These are phyloP conservation scores for Plasmodium chabaudi DNA, from an alignment of 169 alveolate genomes.

Conservation along the genomic window DNA sequence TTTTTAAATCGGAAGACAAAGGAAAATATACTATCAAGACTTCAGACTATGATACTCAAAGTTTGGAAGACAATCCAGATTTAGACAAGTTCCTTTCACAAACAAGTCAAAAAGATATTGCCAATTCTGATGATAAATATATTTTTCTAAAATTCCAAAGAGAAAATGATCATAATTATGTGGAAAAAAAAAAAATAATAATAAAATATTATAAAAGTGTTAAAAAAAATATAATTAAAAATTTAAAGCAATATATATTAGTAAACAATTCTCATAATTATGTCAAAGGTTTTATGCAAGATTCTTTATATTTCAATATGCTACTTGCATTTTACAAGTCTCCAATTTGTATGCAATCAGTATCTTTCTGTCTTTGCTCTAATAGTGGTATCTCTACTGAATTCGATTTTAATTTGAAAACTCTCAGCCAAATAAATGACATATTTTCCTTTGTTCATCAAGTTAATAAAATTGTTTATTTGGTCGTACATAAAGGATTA, in stretches of 20 bases:
- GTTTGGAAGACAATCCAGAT: no score
- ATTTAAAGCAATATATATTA: constrained; percentile 1
- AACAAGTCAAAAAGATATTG: no score
- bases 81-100: no score
- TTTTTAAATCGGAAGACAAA: neutral
- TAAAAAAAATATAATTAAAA: constrained; percentile 23
- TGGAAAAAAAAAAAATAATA: constrained; percentile 38
- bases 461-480: constrained; percentile 23
- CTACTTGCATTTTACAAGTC: constrained; percentile 44
- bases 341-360: constrained; percentile 15
- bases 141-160: neutral
- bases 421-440: neutral
- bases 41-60: neutral
- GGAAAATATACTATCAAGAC: neutral
- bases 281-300: constrained; percentile 15
- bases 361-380: neutral
- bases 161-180: neutral
- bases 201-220: constrained; percentile 37
- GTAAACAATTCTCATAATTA: constrained; percentile 32
- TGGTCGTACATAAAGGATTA: constrained; percentile 14
- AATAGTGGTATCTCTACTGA: neutral
- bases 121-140: no score
- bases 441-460: constrained; percentile 24
- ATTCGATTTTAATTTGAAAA: neutral
- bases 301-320: constrained; percentile 18